These are phyloP conservation scores for Fusarium chlamydosporum DNA, from an alignment of 2,329 filamentous ascomycete genomes.

Conservation along the genomic window DNA sequence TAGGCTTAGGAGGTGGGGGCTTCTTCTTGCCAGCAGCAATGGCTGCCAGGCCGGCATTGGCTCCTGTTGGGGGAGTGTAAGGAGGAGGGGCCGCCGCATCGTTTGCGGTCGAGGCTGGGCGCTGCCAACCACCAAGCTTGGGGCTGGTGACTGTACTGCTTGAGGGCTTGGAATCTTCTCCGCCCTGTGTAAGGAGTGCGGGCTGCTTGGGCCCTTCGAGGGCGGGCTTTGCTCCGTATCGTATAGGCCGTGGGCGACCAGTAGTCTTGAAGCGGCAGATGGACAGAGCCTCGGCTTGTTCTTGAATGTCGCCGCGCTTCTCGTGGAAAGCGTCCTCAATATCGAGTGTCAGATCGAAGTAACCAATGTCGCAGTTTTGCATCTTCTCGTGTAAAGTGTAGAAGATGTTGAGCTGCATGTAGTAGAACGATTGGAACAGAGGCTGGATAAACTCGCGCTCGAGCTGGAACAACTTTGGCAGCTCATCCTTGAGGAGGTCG, in stretches of 20 bases:
- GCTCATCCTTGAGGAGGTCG: constrained; percentile 93
- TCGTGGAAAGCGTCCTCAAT: constrained; percentile 91
- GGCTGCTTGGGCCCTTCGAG: constrained; percentile 64
- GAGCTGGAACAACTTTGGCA: constrained; percentile 90
- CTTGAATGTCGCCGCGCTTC: constrained; percentile 90
- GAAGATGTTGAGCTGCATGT: constrained; percentile 99
- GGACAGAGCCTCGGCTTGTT: constrained; percentile 83
- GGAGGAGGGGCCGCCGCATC: constrained; percentile 77
- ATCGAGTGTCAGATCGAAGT: constrained; percentile 92
- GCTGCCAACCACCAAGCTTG: constrained; percentile 55
- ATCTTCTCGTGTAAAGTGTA: constrained; percentile 98
- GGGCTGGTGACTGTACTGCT: constrained; percentile 41
- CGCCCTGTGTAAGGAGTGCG: constrained; percentile 68
- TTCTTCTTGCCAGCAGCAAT: constrained; percentile 73
- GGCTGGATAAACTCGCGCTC: constrained; percentile 97
- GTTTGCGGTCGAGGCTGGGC: constrained; percentile 56
- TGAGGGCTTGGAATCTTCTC: constrained; percentile 53
- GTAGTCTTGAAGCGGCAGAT: constrained; percentile 95
- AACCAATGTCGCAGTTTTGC: constrained; percentile 97
- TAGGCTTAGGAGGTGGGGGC: constrained; percentile 74
- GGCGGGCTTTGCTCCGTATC: constrained; percentile 70
- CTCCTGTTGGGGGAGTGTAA: constrained; percentile 68
- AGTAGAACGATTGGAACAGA: constrained; percentile 99
- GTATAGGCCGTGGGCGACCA: constrained; percentile 74
- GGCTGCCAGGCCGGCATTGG: constrained; percentile 60